Conservation (phyloP, 805 yeast genomes). For the Metschnikowia anglica region DNA sequence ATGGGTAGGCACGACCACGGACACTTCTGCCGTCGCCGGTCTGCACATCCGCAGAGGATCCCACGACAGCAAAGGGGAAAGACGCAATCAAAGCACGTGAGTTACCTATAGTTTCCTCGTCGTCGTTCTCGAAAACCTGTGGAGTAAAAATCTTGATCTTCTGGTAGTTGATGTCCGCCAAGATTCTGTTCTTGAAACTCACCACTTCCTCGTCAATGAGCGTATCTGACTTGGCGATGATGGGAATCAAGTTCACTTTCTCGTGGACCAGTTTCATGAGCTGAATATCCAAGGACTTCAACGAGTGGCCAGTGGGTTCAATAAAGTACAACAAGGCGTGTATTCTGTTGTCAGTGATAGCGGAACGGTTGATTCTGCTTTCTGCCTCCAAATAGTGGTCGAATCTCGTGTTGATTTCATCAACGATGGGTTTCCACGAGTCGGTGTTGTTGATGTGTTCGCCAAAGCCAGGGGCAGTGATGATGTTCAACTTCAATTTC, state of each 20-base stretch:
- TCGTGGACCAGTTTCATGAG: conserved; percentile 86
- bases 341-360: conserved; percentile 75
- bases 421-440: conserved; percentile 88
- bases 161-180: conserved; percentile 72
- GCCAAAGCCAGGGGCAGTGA: conserved; percentile 45
- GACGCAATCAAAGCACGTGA: conserved; percentile 64
- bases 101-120: conserved; percentile 72
- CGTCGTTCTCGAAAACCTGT: conserved; percentile 77
- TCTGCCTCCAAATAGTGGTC: conserved; percentile 73
- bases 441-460: conserved; percentile 22
- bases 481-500: conserved; percentile 74
- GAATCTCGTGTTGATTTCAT: conserved; percentile 82
- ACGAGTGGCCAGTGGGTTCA: conserved; percentile 95
- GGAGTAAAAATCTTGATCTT: conserved; percentile 76
- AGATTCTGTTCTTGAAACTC: conserved; percentile 72
- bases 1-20: conserved; percentile 92
- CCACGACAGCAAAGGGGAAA: conserved; percentile 93
- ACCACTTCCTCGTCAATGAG: conserved; percentile 81
- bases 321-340: conserved; percentile 93
- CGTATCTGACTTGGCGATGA: conserved; percentile 93
- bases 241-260: conserved; percentile 90
- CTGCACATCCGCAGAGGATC: conserved; percentile 74
- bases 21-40: conserved; percentile 73
- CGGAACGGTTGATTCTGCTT: conserved; percentile 72
- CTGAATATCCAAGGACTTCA: conserved; percentile 83